Percentiles rank a stretch among this genome's conserved stretches.
Conservation (phyloP, 1,284 basidiomycete species). For the Tylopilus sp. region DNA sequence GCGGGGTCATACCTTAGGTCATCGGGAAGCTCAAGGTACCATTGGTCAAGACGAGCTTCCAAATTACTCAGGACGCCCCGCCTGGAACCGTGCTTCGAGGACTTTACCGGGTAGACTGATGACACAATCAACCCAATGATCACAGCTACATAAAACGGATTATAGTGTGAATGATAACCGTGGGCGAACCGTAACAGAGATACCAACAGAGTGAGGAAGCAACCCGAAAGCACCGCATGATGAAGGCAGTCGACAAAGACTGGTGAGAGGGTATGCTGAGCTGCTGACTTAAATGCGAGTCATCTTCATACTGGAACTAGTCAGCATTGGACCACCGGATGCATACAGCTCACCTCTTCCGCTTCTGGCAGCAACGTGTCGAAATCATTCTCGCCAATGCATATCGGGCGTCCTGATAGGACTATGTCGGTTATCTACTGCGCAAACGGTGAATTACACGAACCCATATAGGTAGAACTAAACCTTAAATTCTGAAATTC, state of each 20-base stretch:
- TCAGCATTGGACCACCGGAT: constrained; percentile 1
- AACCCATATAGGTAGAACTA: constrained; percentile 69
- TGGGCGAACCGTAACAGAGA: constrained; percentile 47
- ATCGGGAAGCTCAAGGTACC: constrained; percentile 71
- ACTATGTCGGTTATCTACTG: constrained; percentile 4
- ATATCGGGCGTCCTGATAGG: constrained; percentile 56
- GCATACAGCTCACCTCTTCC: constrained; percentile 40
- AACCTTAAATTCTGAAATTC: constrained; percentile 40
- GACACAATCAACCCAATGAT: constrained; percentile 66
- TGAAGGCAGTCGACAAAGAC: constrained; percentile 43
- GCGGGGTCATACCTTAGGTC: constrained; percentile 57
- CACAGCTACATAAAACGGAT: constrained; percentile 40
- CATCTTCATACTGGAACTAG: constrained; percentile 46
- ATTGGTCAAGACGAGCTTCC: constrained; percentile 70
- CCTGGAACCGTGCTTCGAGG: constrained; percentile 42
- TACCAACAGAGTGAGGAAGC: constrained; percentile 57
- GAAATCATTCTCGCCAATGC: constrained; percentile 71
- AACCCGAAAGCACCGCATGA: constrained; percentile 59
- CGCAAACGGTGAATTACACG: constrained; percentile 4
- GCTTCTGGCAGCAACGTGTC: constrained; percentile 66
- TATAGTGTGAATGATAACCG: constrained; percentile 2
- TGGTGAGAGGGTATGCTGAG: constrained; percentile 6
- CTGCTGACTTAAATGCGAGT: constrained; percentile 19
- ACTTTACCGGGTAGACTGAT: constrained; percentile 70
- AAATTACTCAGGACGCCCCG: constrained; percentile 50